Evolutionary conservation across 208 protist genomes (phyloP), one percentile per base, ranked within the genome.

Genomic region (Naegleria gruberi): DNA sequence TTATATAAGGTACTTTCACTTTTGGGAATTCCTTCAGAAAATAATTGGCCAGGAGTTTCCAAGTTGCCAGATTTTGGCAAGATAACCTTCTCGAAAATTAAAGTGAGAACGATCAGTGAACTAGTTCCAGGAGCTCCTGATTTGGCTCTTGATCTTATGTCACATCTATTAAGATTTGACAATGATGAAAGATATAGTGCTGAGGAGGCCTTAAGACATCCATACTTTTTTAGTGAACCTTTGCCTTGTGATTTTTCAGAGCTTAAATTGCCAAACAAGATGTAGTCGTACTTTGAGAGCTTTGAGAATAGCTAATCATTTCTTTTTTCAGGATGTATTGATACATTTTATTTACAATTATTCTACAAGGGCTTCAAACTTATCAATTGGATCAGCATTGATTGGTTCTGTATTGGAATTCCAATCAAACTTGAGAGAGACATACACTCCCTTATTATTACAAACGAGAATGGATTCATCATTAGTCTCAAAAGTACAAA

Each of bases 1-100:
- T 26, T 97, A 5, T 41, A 87, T 19, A 47, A 55, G 6, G 83
- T 87, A 34, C 37, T 87, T 10, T 30, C 23, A 87, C 4, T 55
- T 40, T 26, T 87, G 7, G 83, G 83, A 40, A 40, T 41, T 10
- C 83, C 83, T 40, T 42, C 83, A 37, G 43, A 87, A 55, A 41
- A 19, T 37, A 87, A 51, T 55, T 87, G 83, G 83, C 83, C 83
- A 34, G 83, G 83, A 55, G 83, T 87, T 44, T 55, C 43, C 6
- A 87, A 87, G 19, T 41, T 87, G 10, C 83, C 83, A 55, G 83
- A 87, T 40, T 87, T 41, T 40, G 34, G 34, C 4, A 87, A 87
- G 40, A 87, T 87, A 40, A 87, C 83, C 19, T 87, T 87, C 44
- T 41, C 83, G 0, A n/a, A 87, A 17, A n/a, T 87, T 1, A 87